phyloP scores from a whole-genome alignment of 371 early-diverging fungal genomes.

The Mucor lusitanicus region DNA sequence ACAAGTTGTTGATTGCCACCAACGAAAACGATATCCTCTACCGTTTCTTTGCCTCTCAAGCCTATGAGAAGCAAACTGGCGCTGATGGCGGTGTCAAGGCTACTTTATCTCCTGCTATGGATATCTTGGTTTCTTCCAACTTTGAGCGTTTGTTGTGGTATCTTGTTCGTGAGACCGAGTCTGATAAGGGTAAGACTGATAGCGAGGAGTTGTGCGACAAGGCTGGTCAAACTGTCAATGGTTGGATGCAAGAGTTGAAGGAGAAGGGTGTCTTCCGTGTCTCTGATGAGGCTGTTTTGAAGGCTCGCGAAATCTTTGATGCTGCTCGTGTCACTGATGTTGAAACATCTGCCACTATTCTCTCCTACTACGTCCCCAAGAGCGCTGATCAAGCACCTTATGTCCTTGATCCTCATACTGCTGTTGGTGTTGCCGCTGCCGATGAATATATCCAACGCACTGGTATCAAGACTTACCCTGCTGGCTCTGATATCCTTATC shows the following conservation, averaged over 20 bases:
- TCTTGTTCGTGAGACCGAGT: conserved; percentile 66
- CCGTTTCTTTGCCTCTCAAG: conserved; percentile 87
- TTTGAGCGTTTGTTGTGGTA: conserved; percentile 97
- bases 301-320: conserved; percentile 75
- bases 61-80: conserved; percentile 73
- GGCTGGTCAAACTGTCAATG: conserved; percentile 62
- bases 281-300: conserved; percentile 56
- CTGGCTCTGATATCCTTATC: conserved; percentile 53
- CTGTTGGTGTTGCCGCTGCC: conserved; percentile 91
- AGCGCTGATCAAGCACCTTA: conserved; percentile 60
- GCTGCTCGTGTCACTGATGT: conserved; percentile 77
- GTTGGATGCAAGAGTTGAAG: conserved; percentile 86
- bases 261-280: conserved; percentile 75
- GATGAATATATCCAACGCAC: conserved; percentile 48
- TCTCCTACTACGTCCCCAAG: conserved; percentile 59
- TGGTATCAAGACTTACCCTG: conserved; percentile 30
- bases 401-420: conserved; percentile 95
- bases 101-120: conserved; percentile 97
- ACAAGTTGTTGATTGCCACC: conserved; percentile 85
- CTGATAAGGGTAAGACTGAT: conserved; percentile 27
- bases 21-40: conserved; percentile 97
- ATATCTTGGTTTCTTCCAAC: conserved; percentile 93
- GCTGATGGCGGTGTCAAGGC: conserved; percentile 68
- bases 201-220: conserved; percentile 46
- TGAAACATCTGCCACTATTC: conserved; percentile 77